Evolutionary conservation across 2,329 filamentous ascomycete genomes (phyloP), one percentile per base, ranked within the genome.

Genomic region (Alternaria triticimaculans): DNA sequence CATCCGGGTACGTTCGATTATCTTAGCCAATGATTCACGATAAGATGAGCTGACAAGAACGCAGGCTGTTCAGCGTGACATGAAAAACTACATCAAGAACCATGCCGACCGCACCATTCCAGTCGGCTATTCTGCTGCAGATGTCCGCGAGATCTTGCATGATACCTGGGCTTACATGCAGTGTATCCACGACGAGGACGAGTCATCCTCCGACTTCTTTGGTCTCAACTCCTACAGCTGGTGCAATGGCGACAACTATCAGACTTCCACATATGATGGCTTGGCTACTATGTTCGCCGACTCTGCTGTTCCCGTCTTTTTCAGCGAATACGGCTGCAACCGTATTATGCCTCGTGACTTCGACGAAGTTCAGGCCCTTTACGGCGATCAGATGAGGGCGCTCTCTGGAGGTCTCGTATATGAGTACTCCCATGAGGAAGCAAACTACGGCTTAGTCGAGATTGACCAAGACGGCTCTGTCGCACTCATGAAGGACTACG

Each of bases 321-420:
- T 92, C 84, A 92, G 90, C 67, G 92, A 96, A 76, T 90, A 89
- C 72, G 92, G 92, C 64, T 95, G 92, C 87, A 95, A 94, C 83
- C 68, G 75, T 55, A 69, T 77, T 23, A 83, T 85, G 41, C 87
- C 89, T 14, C 90, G 92, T 70, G 81, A 89, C 72, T 96, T 94
- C 82, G 90, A 91, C 69, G 92, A 96, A 81, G 90, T 93, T 12
- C 84, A 83, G 59, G 84, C 89, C 65, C 88, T 96, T 69, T 95
- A 95, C 80, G 86, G 91, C 60, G 74, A 84, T 43, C 72, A 92
- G 67, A 94, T 95, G 90, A 89, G 84, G 18, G 83, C 88, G 60
- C 89, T 95, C 75, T 90, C 89, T 58, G 92, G 92, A 66, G 92
- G 92, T 67, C 85, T 96, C 49, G 91, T 95, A 49, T 96, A 95